phyloP scores from a whole-genome alignment of 805 yeast genomes.

The Jamesozyma jinghongensis region DNA sequence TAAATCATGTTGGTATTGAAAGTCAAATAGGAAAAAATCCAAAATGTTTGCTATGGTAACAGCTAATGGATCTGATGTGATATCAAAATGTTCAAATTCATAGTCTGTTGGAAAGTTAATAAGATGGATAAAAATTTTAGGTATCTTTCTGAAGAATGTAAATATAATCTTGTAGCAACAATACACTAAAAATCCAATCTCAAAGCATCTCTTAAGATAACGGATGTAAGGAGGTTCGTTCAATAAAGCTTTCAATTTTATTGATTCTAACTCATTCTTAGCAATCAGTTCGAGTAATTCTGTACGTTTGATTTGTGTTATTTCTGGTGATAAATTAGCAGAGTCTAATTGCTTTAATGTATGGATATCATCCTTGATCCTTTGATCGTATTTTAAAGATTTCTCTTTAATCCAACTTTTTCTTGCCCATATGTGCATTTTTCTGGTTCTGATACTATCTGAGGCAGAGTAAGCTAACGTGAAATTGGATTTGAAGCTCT shows the following conservation, averaged over 20 bases:
- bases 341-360: constrained; percentile 4
- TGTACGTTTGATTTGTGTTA: constrained; percentile 1
- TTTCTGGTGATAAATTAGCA: neutral
- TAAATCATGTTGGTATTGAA: constrained; percentile 29
- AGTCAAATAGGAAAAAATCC: constrained; percentile 26
- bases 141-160: constrained; percentile 24
- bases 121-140: constrained; percentile 17
- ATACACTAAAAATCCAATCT: constrained; percentile 26
- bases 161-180: constrained; percentile 32
- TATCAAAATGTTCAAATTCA: constrained; percentile 12
- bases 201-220: constrained; percentile 14
- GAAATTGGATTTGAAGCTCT: neutral
- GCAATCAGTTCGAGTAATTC: constrained; percentile 18
- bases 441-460: constrained; percentile 10
- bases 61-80: constrained; percentile 32
- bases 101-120: constrained; percentile 14
- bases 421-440: constrained; percentile 20
- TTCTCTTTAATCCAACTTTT: constrained; percentile 13
- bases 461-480: neutral
- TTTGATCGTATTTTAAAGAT: constrained; percentile 13
- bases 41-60: constrained; percentile 31
- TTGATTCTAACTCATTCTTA: constrained; percentile 21
- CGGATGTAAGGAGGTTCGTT: constrained; percentile 12
- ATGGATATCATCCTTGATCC: constrained; percentile 14
- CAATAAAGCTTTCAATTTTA: constrained; percentile 12